These are phyloP conservation scores for Trichoderma lentiforme DNA, from an alignment of 2,329 filamentous ascomycete genomes.

Conservation along the genomic window DNA sequence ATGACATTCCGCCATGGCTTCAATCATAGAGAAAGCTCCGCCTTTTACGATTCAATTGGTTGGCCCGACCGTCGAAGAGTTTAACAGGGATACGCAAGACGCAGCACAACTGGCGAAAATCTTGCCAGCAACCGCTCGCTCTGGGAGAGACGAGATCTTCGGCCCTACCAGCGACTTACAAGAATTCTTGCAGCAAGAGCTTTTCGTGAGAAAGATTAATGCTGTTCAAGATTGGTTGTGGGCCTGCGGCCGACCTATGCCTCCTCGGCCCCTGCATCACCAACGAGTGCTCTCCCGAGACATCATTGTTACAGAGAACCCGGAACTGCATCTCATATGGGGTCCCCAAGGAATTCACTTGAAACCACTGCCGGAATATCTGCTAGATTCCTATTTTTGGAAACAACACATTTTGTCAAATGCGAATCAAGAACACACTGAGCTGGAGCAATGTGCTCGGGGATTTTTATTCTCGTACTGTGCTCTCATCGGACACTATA, in stretches of 20 bases:
- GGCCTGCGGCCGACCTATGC: slow-evolving; percentile 34
- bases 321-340: slow-evolving; percentile 41
- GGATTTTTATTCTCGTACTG: slow-evolving; percentile 41
- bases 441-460: slow-evolving; percentile 25
- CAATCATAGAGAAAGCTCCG: not conserved
- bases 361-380: slow-evolving; percentile 40
- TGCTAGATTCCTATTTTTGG: slow-evolving; percentile 39
- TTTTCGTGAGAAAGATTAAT: slow-evolving; percentile 32
- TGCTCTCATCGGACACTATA: slow-evolving; percentile 36
- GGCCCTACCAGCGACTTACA: slow-evolving; percentile 21
- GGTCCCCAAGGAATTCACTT: slow-evolving; percentile 35
- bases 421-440: not conserved
- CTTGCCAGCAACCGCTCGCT: slow-evolving; percentile 32
- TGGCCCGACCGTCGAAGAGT: not conserved
- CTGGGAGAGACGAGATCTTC: slow-evolving; percentile 28
- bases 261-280: slow-evolving; percentile 38
- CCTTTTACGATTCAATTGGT: not conserved
- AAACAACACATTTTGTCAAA: slow-evolving; percentile 25
- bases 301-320: slow-evolving; percentile 36
- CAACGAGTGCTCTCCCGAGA: slow-evolving; percentile 33
- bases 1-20: not conserved
- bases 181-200: slow-evolving; percentile 28
- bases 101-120: slow-evolving; percentile 20
- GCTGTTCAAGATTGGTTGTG: slow-evolving; percentile 31
- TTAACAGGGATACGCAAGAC: not conserved